A percentile compares a stretch with the other conserved stretches of the same genome.
These are phyloP conservation scores for Heliosperma pusillum DNA, from an alignment of 148 eudicot species.

Conservation along the genomic window DNA sequence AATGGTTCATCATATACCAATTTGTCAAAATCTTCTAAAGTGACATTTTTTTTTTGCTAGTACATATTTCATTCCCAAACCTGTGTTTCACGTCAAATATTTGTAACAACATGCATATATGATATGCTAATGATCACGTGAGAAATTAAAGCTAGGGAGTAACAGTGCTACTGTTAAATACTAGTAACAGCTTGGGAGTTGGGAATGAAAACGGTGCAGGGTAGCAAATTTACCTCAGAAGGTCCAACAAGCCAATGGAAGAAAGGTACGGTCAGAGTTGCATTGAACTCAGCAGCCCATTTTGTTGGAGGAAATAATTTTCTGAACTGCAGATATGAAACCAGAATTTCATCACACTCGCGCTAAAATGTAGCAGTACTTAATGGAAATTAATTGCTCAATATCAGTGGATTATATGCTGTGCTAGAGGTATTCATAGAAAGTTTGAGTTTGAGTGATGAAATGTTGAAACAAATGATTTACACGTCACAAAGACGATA, in stretches of 20 bases:
- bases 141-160: not conserved
- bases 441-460: not conserved
- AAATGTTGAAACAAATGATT: no score
- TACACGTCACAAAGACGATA: not conserved
- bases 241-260: constrained; percentile 96
- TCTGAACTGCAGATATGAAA: constrained; percentile 48
- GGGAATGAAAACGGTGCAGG: not conserved
- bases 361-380: not conserved
- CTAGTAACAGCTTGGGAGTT: no score
- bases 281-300: constrained; percentile 92
- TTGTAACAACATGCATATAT: no score
- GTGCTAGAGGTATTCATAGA: not conserved
- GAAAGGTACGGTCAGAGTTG: constrained; percentile 81
- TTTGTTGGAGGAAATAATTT: constrained; percentile 92
- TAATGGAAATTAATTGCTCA: not conserved
- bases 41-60: no score
- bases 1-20: no score
- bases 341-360: not conserved
- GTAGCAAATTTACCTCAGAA: constrained; percentile 54
- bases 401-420: not conserved
- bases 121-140: no score
- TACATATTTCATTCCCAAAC: no score
- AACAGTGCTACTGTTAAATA: not conserved
- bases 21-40: no score
- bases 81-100: no score